Evolutionary conservation across 1,139 yeast species (phyloP).

Genomic region (Candida glucosophila): DNA sequence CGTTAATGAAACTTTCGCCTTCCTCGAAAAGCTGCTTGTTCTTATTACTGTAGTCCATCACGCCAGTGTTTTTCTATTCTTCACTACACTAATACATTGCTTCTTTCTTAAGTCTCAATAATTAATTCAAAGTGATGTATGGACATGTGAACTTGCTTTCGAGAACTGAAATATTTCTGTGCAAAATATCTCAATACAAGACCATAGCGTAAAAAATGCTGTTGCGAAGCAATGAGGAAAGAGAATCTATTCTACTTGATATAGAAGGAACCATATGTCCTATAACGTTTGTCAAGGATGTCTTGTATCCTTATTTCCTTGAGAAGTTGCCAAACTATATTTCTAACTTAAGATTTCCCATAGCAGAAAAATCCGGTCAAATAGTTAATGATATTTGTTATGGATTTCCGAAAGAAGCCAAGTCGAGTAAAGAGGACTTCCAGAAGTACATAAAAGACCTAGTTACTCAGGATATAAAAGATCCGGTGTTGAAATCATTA

Average conservation of each 20-base stretch:
- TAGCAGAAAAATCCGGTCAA: constrained; percentile 8
- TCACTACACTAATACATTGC: too few species aligned
- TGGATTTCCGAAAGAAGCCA: constrained; percentile 35
- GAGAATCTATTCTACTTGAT: constrained; percentile 41
- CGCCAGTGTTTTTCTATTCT: too few species aligned
- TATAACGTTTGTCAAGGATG: constrained; percentile 75
- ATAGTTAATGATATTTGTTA: constrained; percentile 23
- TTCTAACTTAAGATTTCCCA: constrained; percentile 24
- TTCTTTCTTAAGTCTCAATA: too few species aligned
- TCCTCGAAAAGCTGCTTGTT: constrained; percentile 16
- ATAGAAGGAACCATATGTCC: constrained; percentile 94
- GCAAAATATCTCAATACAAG: too few species aligned
- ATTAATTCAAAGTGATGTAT: too few species aligned
- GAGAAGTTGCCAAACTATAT: constrained; percentile 18
- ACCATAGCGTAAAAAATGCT: too few species aligned
- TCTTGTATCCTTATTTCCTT: constrained; percentile 47
- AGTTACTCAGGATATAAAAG: constrained; percentile 66
- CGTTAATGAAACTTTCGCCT: constrained; percentile 24
- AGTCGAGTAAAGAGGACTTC: constrained; percentile 17
- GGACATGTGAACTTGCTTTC: too few species aligned
- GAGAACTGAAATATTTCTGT: too few species aligned
- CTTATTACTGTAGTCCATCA: constrained; percentile 1
- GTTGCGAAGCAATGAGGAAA: too few species aligned
- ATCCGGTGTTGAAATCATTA: constrained; percentile 63
- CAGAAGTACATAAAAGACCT: constrained; percentile 42